Conservation (phyloP, 805 yeast species). For the Wickerhamomyces tratensis region DNA sequence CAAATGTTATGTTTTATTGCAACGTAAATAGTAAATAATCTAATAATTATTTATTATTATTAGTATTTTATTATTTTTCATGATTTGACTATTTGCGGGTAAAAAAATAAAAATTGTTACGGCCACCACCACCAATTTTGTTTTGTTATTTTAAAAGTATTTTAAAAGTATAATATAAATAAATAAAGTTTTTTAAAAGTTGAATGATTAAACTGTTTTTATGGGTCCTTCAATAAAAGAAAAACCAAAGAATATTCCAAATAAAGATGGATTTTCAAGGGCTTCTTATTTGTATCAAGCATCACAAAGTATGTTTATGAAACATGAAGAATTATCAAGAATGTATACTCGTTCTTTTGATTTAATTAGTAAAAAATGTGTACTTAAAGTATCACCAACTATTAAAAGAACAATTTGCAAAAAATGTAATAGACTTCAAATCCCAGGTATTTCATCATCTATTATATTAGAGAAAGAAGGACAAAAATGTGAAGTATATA, state of each 20-base stretch:
- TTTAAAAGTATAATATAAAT: too few relatives aligned
- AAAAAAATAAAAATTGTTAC: too few relatives aligned
- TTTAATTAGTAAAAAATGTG: slow-evolving; percentile 57
- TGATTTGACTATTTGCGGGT: too few relatives aligned
- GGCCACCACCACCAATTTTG: too few relatives aligned
- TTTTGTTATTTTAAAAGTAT: too few relatives aligned
- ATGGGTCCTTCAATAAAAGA: background rate
- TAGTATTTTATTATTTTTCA: too few relatives aligned
- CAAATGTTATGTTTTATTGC: too few relatives aligned
- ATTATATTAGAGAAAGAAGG: slow-evolving; percentile 33
- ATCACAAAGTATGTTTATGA: slow-evolving; percentile 26
- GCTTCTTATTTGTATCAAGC: slow-evolving; percentile 51
- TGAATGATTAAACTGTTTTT: too few relatives aligned
- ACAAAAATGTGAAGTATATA: slow-evolving; percentile 37
- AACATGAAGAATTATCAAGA: slow-evolving; percentile 38
- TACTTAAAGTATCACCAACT: slow-evolving; percentile 50
- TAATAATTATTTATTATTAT: too few relatives aligned
- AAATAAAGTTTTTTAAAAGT: too few relatives aligned
- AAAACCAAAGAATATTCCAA: slow-evolving; percentile 33
- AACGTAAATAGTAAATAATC: too few relatives aligned
- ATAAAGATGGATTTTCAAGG: slow-evolving; percentile 51
- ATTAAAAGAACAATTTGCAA: slow-evolving; percentile 67
- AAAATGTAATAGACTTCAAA: slow-evolving; percentile 40
- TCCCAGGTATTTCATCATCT: slow-evolving; percentile 37
- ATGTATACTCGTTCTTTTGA: slow-evolving; percentile 45